A percentile compares a stretch with the other conserved stretches of the same genome.
phyloP scores from a whole-genome alignment of 257 asterid species.

The Petunia secreta region DNA sequence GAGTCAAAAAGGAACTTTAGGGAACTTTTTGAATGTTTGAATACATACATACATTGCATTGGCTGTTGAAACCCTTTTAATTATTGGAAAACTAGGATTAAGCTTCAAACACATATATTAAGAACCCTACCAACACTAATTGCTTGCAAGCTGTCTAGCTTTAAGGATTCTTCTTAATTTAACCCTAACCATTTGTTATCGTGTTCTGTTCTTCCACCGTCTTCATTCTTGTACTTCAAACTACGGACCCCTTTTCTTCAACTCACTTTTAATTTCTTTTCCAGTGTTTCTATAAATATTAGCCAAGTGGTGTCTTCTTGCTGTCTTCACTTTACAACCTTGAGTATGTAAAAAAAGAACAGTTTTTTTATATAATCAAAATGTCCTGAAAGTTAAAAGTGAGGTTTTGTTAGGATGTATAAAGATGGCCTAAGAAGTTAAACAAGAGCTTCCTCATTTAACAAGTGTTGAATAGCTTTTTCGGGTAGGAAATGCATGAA shows the following conservation, averaged over 20 bases:
- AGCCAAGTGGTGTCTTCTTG: conserved; percentile 30
- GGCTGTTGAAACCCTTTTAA: conserved; percentile 12
- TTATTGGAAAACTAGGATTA: neutral
- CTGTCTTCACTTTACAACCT: conserved; percentile 42
- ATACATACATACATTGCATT: conserved; percentile 38
- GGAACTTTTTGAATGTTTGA: conserved; percentile 37
- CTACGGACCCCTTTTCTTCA: conserved; percentile 48
- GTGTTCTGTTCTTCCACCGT: conserved; percentile 12
- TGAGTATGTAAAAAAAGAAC: neutral
- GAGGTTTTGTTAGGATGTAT: neutral
- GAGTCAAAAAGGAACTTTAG: conserved; percentile 41
- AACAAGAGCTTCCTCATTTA: neutral
- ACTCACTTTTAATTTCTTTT: conserved; percentile 21
- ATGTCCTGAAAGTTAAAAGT: neutral
- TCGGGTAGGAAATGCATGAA: neutral
- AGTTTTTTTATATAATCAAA: neutral
- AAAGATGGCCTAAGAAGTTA: neutral
- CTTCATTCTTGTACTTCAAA: conserved; percentile 48
- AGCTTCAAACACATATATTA: neutral
- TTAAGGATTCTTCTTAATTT: conserved; percentile 52
- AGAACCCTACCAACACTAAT: conserved; percentile 17
- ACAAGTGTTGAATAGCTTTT: neutral
- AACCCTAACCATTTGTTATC: conserved; percentile 29
- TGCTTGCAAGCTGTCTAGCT: conserved; percentile 79
- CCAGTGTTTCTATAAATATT: neutral